Evolutionary conservation across 225 moss, liverwort and hornwort genomes (phyloP), one percentile per base, ranked within the genome.

Genomic region (Pleurozium schreberi): DNA sequence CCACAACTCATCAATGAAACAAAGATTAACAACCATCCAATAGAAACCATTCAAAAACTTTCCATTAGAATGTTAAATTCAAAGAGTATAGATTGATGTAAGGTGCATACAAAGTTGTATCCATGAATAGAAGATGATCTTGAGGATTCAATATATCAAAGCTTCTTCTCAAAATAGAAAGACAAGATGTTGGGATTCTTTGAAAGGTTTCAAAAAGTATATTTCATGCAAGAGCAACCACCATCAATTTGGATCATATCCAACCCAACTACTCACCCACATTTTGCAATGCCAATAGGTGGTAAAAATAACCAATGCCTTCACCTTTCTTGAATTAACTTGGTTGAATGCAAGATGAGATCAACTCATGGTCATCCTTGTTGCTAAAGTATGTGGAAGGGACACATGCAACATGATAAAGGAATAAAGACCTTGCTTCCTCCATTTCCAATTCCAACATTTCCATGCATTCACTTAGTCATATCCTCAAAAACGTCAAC

Each of bases 131-230:
- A 16, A 67, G 68, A 40, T 91, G 78, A 63, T 86, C 63, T 27
- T 82, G 47, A 47, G 40, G 55, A 49, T 71, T 75, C 34, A 88
- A 86, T 23, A 25, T 27, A 50, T 79, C 78, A 86, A 88, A 89
- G 9, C 77, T 91, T 69, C 67, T 91, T 62, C 67, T 91, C 88
- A 91, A 21, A 50, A 86, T 89, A n/a, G n/a, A n/a, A 89, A 91
- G 1, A 82, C 11, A 55, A 67, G 69, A 47, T 91, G 67, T 62
- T 83, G 16, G 38, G 25, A 10, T 40, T 87, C 85, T 67, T 47
- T 28, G 49, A 80, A 88, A 6, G 40, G 80, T 63, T 88, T 88
- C 38, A 91, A 85, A 28, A 75, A 80, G 66, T 91, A 66, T 27
- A 88, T 88, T 50, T 81, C 66, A 55, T 40, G 65, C 65, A 85